A percentile compares a stretch with the other conserved stretches of the same genome.
These are phyloP conservation scores for Xylaria sp. DNA, from an alignment of 2,329 filamentous ascomycete genomes.

Conservation along the genomic window DNA sequence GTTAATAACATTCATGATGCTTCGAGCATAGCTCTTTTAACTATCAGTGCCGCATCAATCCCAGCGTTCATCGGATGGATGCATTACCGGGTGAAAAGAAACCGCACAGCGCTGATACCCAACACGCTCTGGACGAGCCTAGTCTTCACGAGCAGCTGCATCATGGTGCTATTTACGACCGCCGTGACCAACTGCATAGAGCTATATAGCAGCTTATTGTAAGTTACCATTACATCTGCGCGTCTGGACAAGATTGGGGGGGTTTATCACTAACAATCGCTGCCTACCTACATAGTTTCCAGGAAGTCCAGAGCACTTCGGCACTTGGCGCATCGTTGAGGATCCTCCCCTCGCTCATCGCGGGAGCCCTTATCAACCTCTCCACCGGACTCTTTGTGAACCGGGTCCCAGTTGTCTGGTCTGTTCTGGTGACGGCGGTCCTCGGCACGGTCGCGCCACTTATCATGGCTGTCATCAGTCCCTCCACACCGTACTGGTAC, in stretches of 20 bases:
- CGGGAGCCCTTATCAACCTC: slow-evolving; percentile 52
- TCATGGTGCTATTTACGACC: slow-evolving; percentile 5
- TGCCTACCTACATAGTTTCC: slow-evolving; percentile 40
- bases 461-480: slow-evolving; percentile 58
- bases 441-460: slow-evolving; percentile 51
- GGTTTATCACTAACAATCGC: neutral
- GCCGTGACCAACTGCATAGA: slow-evolving; percentile 3
- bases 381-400: slow-evolving; percentile 50
- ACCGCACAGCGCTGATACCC: slow-evolving; percentile 55
- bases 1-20: neutral
- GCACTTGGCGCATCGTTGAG: slow-evolving; percentile 47
- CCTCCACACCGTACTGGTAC: slow-evolving; percentile 58
- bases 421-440: slow-evolving; percentile 50
- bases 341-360: slow-evolving; percentile 52
- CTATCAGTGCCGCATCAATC: slow-evolving; percentile 49
- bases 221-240: slow-evolving; percentile 41
- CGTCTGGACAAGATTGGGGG: slow-evolving; percentile 35
- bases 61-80: slow-evolving; percentile 59
- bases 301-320: slow-evolving; percentile 47
- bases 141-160: slow-evolving; percentile 3
- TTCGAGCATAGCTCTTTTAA: slow-evolving; percentile 48
- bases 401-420: slow-evolving; percentile 46
- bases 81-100: neutral
- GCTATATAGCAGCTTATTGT: slow-evolving; percentile 3
- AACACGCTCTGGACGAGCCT: slow-evolving; percentile 62